Evolutionary conservation across 2,329 filamentous ascomycete species (phyloP).

Genomic region (Clonostachys byssicola): DNA sequence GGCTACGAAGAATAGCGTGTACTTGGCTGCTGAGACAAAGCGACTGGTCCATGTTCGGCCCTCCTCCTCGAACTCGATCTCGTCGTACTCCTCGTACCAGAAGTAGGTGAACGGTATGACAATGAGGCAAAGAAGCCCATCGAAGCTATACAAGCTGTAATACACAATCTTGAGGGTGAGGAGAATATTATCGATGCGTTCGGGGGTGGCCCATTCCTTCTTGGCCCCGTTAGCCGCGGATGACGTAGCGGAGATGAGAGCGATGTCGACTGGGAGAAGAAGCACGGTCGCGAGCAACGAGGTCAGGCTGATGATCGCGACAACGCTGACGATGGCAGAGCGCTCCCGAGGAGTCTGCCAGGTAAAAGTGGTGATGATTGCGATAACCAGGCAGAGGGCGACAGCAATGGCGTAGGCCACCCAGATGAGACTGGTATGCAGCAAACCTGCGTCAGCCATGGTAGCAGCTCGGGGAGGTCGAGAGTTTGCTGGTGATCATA

Average conservation of each 20-base stretch:
- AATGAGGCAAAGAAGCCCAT: slow-evolving; percentile 83
- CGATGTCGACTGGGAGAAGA: slow-evolving; percentile 91
- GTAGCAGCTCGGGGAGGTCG: slow-evolving; percentile 2
- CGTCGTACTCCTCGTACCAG: slow-evolving; percentile 96
- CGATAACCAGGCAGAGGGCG: slow-evolving; percentile 68
- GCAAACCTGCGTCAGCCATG: slow-evolving; percentile 51
- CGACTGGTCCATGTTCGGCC: slow-evolving; percentile 66
- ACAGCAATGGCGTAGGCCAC: slow-evolving; percentile 85
- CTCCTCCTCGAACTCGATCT: slow-evolving; percentile 81
- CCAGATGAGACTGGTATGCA: slow-evolving; percentile 93
- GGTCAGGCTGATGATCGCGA: slow-evolving; percentile 84
- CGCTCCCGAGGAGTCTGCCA: slow-evolving; percentile 90
- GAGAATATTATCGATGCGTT: slow-evolving; percentile 73
- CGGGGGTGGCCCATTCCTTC: slow-evolving; percentile 91
- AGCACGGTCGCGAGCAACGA: slow-evolving; percentile 87
- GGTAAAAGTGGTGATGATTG: slow-evolving; percentile 81
- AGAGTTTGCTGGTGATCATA: not conserved
- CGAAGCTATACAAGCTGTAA: slow-evolving; percentile 87
- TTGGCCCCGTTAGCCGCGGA: slow-evolving; percentile 72
- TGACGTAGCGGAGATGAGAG: slow-evolving; percentile 85
- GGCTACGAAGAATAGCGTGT: slow-evolving; percentile 79
- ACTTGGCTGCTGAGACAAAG: slow-evolving; percentile 83
- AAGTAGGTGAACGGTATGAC: slow-evolving; percentile 97
- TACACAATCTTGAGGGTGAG: slow-evolving; percentile 84
- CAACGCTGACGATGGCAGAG: slow-evolving; percentile 73